phyloP scores from a whole-genome alignment of 805 yeast genomes.

The Saccharomyces cerevisiae region DNA sequence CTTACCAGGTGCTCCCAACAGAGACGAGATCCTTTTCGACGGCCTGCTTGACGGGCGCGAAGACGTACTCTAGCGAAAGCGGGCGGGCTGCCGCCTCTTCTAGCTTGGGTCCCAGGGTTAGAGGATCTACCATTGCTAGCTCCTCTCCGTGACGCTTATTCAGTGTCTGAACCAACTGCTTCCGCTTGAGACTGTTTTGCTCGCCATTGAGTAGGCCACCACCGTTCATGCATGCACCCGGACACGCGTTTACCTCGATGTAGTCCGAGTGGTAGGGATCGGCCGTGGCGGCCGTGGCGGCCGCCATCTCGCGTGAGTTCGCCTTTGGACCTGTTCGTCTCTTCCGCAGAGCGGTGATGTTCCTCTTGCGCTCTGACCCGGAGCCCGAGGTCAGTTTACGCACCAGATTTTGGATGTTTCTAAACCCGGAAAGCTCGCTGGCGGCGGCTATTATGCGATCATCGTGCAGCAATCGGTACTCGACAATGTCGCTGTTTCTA shows the following conservation, averaged over 20 bases:
- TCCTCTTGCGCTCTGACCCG: conserved; percentile 10
- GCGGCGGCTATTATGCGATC: conserved; percentile 43
- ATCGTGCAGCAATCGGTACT: conserved; percentile 45
- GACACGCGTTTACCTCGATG: conserved; percentile 97
- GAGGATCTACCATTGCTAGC: conserved; percentile 11
- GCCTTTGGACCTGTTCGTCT: conserved; percentile 15
- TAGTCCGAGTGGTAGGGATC: conserved; percentile 68
- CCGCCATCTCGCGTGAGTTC: background rate
- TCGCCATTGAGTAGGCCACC: conserved; percentile 77
- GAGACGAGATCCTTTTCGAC: conserved; percentile 13
- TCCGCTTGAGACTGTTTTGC: conserved; percentile 7
- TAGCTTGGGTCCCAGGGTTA: conserved; percentile 1
- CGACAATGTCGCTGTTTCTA: conserved; percentile 68
- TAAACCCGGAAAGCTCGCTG: conserved; percentile 78
- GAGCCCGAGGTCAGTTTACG: conserved; percentile 57
- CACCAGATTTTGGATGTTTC: conserved; percentile 89
- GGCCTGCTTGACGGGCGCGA: conserved; percentile 14
- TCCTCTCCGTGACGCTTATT: conserved; percentile 8
- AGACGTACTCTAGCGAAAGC: conserved; percentile 10
- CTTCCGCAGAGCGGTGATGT: conserved; percentile 24
- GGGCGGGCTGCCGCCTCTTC: background rate
- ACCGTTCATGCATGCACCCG: conserved; percentile 94
- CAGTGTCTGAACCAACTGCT: conserved; percentile 12
- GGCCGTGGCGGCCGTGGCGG: conserved; percentile 40
- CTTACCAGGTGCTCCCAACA: conserved; percentile 22